Conservation (phyloP, 345 rosid species). For the Populus simonii region DNA sequence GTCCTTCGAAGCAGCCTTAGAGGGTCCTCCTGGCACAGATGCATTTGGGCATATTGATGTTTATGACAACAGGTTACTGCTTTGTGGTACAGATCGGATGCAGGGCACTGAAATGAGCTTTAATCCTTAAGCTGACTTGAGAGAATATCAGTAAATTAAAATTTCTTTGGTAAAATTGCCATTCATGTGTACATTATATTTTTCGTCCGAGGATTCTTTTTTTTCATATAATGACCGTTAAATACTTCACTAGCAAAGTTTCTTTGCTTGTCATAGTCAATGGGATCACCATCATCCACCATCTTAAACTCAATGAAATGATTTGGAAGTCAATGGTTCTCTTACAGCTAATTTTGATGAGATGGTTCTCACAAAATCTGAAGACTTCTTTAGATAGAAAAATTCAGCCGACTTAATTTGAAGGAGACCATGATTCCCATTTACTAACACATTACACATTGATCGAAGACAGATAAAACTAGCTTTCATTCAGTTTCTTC, state of each 20-base stretch:
- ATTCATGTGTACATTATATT: conserved; percentile 6
- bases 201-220: neutral
- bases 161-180: conserved; percentile 4
- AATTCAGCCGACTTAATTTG: neutral
- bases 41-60: conserved; percentile 78
- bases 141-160: neutral
- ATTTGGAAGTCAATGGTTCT: conserved; percentile 10
- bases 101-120: conserved; percentile 46
- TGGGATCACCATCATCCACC: neutral
- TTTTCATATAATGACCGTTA: neutral
- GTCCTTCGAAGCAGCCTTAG: conserved; percentile 82
- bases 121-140: conserved; percentile 11
- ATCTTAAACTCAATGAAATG: neutral
- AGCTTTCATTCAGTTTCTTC: neutral
- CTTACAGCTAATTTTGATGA: neutral
- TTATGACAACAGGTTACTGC: conserved; percentile 58
- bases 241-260: no score
- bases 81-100: conserved; percentile 61
- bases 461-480: neutral
- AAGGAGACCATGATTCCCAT: neutral
- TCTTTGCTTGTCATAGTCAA: neutral
- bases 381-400: neutral
- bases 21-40: conserved; percentile 81
- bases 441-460: neutral
- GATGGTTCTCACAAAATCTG: neutral